Evolutionary conservation across 2,329 filamentous ascomycete genomes (phyloP).

Genomic region (Penicillium sp.): DNA sequence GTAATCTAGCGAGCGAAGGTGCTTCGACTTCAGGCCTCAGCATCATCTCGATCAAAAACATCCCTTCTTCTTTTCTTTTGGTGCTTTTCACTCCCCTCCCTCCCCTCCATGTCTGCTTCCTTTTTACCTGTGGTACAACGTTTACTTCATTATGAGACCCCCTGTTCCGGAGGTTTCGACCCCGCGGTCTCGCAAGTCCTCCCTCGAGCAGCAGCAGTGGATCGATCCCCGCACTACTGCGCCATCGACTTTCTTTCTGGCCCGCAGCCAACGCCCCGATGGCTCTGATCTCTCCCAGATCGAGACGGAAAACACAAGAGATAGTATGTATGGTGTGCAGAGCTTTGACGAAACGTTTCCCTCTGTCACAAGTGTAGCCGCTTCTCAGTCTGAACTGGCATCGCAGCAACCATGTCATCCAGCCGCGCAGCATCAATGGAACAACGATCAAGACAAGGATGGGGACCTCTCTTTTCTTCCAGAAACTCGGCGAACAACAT

Average conservation of each 20-base stretch:
- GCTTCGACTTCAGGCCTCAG: neutral
- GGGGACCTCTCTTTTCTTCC: slow-evolving; percentile 26
- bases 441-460: slow-evolving; percentile 25
- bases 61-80: neutral
- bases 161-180: slow-evolving; percentile 38
- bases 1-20: neutral
- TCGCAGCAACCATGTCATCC: slow-evolving; percentile 2
- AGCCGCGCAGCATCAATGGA: slow-evolving; percentile 16
- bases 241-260: slow-evolving; percentile 65
- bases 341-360: slow-evolving; percentile 60
- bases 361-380: slow-evolving; percentile 35
- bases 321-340: slow-evolving; percentile 62
- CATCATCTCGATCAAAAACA: neutral
- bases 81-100: neutral
- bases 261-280: slow-evolving; percentile 58
- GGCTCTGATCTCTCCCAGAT: slow-evolving; percentile 32
- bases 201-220: slow-evolving; percentile 39
- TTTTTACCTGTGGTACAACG: slow-evolving; percentile 1
- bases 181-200: slow-evolving; percentile 42
- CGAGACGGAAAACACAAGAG: slow-evolving; percentile 37
- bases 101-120: slow-evolving; percentile 12
- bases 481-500: slow-evolving; percentile 33
- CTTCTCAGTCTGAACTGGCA: slow-evolving; percentile 18
- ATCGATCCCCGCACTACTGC: slow-evolving; percentile 45
- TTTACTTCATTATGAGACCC: slow-evolving; percentile 42